Evolutionary conservation across 768 basidiomycete species (phyloP).

Genomic region (Mycena kentingensis): DNA sequence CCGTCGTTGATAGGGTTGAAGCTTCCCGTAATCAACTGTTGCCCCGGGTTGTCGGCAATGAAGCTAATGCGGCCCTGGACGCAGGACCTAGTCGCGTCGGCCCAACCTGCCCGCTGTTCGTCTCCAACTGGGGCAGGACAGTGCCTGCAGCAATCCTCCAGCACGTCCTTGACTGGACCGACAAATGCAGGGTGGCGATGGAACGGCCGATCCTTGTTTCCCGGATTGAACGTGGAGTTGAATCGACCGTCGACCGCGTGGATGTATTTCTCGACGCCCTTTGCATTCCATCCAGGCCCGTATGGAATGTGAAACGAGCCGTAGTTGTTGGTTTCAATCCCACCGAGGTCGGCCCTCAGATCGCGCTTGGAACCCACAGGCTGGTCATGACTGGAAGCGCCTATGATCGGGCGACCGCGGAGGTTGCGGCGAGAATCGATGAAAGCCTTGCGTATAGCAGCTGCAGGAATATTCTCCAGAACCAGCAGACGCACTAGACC

Average conservation of each 20-base stretch:
- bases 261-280: conserved; percentile 55
- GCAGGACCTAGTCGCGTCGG: conserved; percentile 53
- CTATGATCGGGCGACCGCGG: conserved; percentile 55
- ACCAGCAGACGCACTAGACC: conserved; percentile 65
- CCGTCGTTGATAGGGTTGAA: conserved; percentile 26
- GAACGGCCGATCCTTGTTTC: conserved; percentile 58
- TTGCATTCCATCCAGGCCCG: conserved; percentile 60
- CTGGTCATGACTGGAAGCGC: too few species aligned
- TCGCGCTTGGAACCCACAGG: conserved; percentile 43
- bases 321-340: conserved; percentile 58
- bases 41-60: conserved; percentile 21
- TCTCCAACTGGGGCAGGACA: conserved; percentile 58
- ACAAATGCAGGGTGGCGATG: conserved; percentile 69
- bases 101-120: conserved; percentile 54
- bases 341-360: conserved; percentile 50
- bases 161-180: conserved; percentile 54
- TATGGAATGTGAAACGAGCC: conserved; percentile 63
- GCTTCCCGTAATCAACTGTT: conserved; percentile 22
- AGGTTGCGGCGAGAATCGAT: conserved; percentile 49
- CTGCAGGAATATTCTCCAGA: conserved; percentile 53
- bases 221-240: conserved; percentile 65
- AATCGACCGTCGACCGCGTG: conserved; percentile 61
- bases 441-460: conserved; percentile 47
- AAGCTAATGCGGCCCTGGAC: conserved; percentile 29
- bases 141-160: conserved; percentile 66